phyloP scores from a whole-genome alignment of 306 rosid genomes.

The Trichosanthes truncata region DNA sequence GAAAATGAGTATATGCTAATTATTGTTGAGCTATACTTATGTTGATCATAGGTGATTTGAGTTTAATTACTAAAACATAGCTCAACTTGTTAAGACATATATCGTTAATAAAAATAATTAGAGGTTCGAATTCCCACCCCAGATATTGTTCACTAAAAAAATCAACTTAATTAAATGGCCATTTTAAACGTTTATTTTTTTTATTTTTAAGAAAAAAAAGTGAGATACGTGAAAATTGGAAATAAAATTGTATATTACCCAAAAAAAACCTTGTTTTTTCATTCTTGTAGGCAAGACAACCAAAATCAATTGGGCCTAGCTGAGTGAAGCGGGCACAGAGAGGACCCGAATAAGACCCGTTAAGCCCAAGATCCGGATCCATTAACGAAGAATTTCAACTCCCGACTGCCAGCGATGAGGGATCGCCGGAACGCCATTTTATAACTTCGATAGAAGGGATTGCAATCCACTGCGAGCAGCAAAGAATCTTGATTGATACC shows the following conservation, averaged over 20 bases:
- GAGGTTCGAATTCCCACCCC: too few species aligned
- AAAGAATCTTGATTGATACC: neutral
- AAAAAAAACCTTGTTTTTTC: neutral
- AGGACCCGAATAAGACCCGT: neutral
- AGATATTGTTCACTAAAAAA: too few species aligned
- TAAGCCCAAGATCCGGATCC: slow-evolving; percentile 8
- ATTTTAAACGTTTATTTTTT: too few species aligned
- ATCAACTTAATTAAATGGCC: too few species aligned
- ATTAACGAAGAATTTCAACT: neutral
- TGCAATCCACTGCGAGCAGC: neutral
- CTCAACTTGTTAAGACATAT: too few species aligned
- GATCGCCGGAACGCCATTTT: neutral
- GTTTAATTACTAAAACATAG: too few species aligned
- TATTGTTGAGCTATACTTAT: too few species aligned
- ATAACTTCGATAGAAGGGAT: neutral
- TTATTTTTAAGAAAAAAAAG: too few species aligned
- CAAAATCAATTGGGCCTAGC: neutral
- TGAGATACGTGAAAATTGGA: neutral
- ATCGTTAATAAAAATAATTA: too few species aligned
- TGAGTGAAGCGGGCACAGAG: neutral
- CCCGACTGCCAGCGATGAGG: neutral
- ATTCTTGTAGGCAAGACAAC: neutral
- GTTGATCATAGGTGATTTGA: too few species aligned
- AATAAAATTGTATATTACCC: neutral
- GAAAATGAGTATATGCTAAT: too few species aligned